Evolutionary conservation across 305 asterid species (phyloP).

Genomic region (Fraxinus velutina): DNA sequence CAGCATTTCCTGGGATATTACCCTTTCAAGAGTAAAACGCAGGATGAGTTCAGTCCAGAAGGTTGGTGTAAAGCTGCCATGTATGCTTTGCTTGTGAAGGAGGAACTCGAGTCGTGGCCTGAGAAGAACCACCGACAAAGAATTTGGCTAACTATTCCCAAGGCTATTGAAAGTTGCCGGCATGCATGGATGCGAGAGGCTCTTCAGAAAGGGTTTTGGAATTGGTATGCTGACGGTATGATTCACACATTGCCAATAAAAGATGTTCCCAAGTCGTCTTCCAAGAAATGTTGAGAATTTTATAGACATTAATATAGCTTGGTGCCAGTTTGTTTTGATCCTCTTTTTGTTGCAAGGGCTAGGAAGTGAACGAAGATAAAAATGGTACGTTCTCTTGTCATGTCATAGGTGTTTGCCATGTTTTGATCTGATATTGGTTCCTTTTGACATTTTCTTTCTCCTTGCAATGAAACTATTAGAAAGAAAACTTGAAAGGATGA

Average conservation of each 20-base stretch:
- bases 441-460: background rate
- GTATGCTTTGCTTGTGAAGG: conserved; percentile 76
- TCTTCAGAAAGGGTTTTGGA: conserved; percentile 60
- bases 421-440: conserved; percentile 13
- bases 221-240: conserved; percentile 73
- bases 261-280: conserved; percentile 26
- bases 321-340: conserved; percentile 20
- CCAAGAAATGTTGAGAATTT: conserved; percentile 17
- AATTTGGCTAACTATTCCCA: conserved; percentile 67
- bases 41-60: conserved; percentile 76
- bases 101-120: conserved; percentile 86
- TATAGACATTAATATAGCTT: conserved; percentile 14
- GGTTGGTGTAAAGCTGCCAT: conserved; percentile 85
- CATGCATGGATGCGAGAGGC: conserved; percentile 88
- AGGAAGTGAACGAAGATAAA: conserved; percentile 25
- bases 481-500: conserved; percentile 9
- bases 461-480: conserved; percentile 1
- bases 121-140: conserved; percentile 65
- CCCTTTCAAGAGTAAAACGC: conserved; percentile 82
- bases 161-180: conserved; percentile 64
- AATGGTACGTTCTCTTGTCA: conserved; percentile 3
- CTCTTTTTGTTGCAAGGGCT: conserved; percentile 7
- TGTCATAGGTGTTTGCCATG: conserved; percentile 24
- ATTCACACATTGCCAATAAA: conserved; percentile 42
- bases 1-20: conserved; percentile 82